These are phyloP conservation scores for Pythium plurisporium DNA, from an alignment of 352 stramenopile genomes.

Conservation along the genomic window DNA sequence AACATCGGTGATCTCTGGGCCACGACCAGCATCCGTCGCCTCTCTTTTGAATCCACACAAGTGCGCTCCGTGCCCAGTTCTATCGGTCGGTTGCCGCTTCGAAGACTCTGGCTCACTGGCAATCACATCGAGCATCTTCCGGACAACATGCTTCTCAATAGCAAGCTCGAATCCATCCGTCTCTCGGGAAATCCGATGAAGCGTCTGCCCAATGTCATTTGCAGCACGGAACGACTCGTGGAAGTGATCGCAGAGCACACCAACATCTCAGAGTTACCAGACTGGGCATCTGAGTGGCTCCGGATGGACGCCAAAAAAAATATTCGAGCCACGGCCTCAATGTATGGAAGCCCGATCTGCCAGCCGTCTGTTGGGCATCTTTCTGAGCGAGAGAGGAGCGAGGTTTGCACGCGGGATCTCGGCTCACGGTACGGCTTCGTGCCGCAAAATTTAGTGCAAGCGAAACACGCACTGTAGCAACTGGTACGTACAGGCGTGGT, in stretches of 20 bases:
- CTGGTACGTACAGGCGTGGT: too few relatives aligned
- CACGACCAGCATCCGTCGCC: not conserved
- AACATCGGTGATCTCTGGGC: conserved; percentile 8
- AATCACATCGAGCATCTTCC: not conserved
- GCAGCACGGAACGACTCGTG: not conserved
- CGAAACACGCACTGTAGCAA: too few relatives aligned
- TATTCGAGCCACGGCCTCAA: too few relatives aligned
- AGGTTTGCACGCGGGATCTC: too few relatives aligned
- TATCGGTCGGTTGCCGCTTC: not conserved
- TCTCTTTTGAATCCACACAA: not conserved
- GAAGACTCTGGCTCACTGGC: not conserved
- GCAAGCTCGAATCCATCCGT: not conserved
- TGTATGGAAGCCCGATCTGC: too few relatives aligned
- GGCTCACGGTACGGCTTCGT: too few relatives aligned
- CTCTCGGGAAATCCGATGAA: not conserved
- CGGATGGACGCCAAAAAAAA: too few relatives aligned
- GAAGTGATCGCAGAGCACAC: not conserved
- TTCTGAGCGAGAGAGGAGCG: too few relatives aligned
- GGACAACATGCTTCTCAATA: not conserved
- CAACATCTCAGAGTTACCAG: not conserved
- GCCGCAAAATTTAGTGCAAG: too few relatives aligned
- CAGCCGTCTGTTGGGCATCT: too few relatives aligned
- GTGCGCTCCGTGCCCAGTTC: not conserved
- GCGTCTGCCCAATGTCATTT: not conserved
- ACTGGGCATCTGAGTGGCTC: not conserved